Percentiles rank a stretch among this genome's conserved stretches.
phyloP scores from a whole-genome alignment of 139 green algal species.

The Pleodorina starrii region DNA sequence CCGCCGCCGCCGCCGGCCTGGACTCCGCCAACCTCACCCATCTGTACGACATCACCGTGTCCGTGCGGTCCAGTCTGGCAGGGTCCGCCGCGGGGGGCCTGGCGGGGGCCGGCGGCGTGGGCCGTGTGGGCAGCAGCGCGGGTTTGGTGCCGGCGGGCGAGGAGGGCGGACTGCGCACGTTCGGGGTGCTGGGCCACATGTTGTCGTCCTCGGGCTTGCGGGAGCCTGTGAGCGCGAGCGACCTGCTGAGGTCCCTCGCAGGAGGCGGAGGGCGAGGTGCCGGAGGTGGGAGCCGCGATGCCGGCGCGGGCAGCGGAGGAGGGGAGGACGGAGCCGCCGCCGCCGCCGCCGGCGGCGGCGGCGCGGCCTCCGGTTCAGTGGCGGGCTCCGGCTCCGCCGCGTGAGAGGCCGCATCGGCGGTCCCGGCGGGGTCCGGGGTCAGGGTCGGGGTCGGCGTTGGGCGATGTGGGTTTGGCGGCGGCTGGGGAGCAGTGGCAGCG shows the following conservation, averaged over 20 bases:
- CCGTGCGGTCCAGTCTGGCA: neutral
- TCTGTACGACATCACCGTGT: constrained; percentile 2
- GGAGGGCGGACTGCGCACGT: neutral
- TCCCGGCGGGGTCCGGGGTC: no score
- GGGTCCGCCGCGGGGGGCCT: neutral
- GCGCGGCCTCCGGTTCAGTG: neutral
- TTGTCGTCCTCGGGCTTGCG: neutral
- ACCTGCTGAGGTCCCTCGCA: constrained; percentile 12
- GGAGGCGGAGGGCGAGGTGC: neutral
- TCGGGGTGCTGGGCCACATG: neutral
- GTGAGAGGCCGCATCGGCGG: no score
- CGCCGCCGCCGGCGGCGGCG: neutral
- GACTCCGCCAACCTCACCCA: neutral
- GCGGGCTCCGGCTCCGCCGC: neutral
- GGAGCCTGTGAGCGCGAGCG: neutral
- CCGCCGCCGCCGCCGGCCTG: neutral
- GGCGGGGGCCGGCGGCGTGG: neutral
- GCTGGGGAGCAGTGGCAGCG: neutral
- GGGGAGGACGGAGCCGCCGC: no score
- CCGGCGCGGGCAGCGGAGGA: neutral
- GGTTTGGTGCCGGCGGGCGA: neutral
- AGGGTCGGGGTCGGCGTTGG: no score
- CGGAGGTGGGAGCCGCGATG: neutral
- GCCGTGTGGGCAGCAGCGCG: neutral
- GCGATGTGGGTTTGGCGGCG: neutral